phyloP scores from a whole-genome alignment of 1,284 basidiomycete species.

The Fomitopsis schrenkii region DNA sequence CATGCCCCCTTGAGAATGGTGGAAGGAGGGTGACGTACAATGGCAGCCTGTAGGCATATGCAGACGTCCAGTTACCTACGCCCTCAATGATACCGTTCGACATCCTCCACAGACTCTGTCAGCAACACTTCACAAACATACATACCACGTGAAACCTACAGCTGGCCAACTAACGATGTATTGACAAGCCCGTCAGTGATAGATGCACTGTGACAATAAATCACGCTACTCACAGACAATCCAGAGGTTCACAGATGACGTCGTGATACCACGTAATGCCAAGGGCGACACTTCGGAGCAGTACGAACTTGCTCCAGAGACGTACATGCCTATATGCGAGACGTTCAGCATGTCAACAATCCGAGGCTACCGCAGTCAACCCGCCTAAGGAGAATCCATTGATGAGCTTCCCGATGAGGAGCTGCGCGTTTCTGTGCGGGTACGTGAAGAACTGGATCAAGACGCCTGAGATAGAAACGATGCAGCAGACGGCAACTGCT shows the following conservation, averaged over 20 bases:
- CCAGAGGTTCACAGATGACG: slow-evolving; percentile 9
- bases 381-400: slow-evolving; percentile 6
- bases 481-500: slow-evolving; percentile 6
- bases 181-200: background rate
- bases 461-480: slow-evolving; percentile 9
- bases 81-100: slow-evolving; percentile 11
- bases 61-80: slow-evolving; percentile 4
- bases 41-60: slow-evolving; percentile 8
- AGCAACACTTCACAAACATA: background rate
- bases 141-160: background rate
- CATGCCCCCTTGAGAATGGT: background rate
- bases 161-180: slow-evolving; percentile 3
- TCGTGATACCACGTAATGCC: slow-evolving; percentile 9
- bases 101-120: background rate
- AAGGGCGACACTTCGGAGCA: slow-evolving; percentile 9
- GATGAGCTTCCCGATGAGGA: slow-evolving; percentile 6
- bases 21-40: slow-evolving; percentile 2
- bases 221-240: slow-evolving; percentile 5
- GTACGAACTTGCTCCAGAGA: slow-evolving; percentile 9
- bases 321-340: slow-evolving; percentile 6
- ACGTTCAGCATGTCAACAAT: background rate
- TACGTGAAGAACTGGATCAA: slow-evolving; percentile 11
- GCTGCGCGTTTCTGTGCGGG: slow-evolving; percentile 8
- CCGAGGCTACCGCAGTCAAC: background rate
- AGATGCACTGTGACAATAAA: background rate